These are phyloP conservation scores for Rhodotorula sp. DNA, from an alignment of 1,284 basidiomycete genomes.

Conservation along the genomic window DNA sequence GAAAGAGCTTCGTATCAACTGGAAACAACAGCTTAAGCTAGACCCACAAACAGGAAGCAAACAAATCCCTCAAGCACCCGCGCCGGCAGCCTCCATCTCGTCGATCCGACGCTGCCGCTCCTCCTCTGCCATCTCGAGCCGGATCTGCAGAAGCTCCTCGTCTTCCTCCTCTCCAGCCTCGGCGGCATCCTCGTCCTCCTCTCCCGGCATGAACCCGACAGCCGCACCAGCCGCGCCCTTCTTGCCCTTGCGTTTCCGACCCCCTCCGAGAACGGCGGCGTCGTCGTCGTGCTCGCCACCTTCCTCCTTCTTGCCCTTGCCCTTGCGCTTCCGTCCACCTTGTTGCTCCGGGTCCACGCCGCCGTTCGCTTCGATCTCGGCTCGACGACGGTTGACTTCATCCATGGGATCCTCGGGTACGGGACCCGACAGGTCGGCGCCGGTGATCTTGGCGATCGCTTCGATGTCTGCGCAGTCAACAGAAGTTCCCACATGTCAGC, in stretches of 20 bases:
- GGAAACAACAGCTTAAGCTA: no score
- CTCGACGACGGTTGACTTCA: slow-evolving; percentile 37
- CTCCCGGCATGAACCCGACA: slow-evolving; percentile 11
- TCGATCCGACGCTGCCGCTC: slow-evolving; percentile 22
- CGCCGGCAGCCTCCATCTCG: slow-evolving; percentile 18
- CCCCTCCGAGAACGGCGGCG: not conserved
- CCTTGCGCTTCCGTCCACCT: slow-evolving; percentile 13
- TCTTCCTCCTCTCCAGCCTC: slow-evolving; percentile 15
- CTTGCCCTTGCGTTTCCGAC: slow-evolving; percentile 24
- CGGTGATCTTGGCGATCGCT: slow-evolving; percentile 31
- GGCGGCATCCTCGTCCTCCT: slow-evolving; percentile 17
- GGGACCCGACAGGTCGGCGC: slow-evolving; percentile 38
- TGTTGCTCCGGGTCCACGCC: slow-evolving; percentile 1
- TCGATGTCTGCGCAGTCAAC: slow-evolving; percentile 25
- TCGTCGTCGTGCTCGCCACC: slow-evolving; percentile 10
- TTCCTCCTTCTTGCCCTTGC: slow-evolving; percentile 5
- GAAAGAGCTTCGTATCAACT: no score
- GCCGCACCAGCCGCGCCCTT: slow-evolving; percentile 19
- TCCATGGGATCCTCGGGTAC: slow-evolving; percentile 43
- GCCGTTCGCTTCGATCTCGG: slow-evolving; percentile 20
- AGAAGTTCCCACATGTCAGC: no score
- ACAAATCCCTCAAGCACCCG: no score
- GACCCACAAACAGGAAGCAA: no score
- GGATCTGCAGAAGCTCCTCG: slow-evolving; percentile 11
- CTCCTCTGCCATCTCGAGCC: slow-evolving; percentile 29